A percentile compares a stretch with the other conserved stretches of the same genome.
Conservation (phyloP, 2,329 filamentous ascomycete genomes). For the Diaporthe batatas region DNA sequence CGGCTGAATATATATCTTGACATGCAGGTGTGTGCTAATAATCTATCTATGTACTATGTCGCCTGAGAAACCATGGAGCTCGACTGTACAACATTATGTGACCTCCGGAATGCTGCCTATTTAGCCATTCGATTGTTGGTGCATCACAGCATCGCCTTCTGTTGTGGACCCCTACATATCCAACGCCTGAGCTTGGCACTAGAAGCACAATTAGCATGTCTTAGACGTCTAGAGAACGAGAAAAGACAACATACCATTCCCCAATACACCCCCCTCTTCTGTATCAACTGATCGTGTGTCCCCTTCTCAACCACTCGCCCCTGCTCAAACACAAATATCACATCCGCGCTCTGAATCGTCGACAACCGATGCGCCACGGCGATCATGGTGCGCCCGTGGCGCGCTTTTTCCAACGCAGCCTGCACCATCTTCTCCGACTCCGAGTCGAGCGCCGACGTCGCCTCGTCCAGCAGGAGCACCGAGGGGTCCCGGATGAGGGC, state of each 20-base stretch:
- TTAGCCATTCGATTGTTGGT: too few species aligned
- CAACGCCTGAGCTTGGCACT: constrained; percentile 24
- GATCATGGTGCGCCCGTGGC: constrained; percentile 89
- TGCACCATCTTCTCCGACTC: constrained; percentile 86
- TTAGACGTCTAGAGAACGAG: not conserved
- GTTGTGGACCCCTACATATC: constrained; percentile 3
- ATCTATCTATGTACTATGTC: not conserved
- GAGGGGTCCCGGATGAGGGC: constrained; percentile 90
- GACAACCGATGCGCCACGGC: constrained; percentile 92
- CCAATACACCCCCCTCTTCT: constrained; percentile 7
- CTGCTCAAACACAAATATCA: constrained; percentile 95
- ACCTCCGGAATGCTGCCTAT: not conserved
- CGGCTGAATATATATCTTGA: too few species aligned
- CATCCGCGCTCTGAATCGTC: constrained; percentile 93
- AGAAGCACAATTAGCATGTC: not conserved
- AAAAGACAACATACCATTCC: constrained; percentile 13
- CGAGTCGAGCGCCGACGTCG: constrained; percentile 81
- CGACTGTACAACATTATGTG: not conserved
- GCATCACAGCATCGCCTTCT: not conserved
- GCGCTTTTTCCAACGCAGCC: constrained; percentile 83
- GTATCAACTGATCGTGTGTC: constrained; percentile 66
- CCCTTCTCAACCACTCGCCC: constrained; percentile 88
- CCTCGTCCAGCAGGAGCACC: constrained; percentile 86
- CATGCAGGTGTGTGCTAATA: too few species aligned
- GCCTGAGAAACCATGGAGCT: not conserved